These are phyloP conservation scores for Amanita subjunquillea DNA, from an alignment of 768 basidiomycete genomes.

Conservation along the genomic window DNA sequence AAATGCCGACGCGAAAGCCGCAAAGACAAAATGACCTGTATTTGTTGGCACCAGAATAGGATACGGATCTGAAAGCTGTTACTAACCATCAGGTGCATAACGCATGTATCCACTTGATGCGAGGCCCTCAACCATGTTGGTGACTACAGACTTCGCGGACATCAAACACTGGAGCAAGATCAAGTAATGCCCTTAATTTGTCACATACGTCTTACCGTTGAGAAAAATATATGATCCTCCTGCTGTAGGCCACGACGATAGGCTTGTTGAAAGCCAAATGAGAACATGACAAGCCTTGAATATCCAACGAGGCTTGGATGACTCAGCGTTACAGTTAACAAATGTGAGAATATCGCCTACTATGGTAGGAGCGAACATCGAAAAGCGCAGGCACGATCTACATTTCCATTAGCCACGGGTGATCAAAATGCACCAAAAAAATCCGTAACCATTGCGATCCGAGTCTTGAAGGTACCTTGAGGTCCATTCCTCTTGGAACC, in stretches of 20 bases:
- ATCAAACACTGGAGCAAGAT: conserved; percentile 46
- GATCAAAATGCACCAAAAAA: neutral
- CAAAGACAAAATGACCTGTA: conserved; percentile 66
- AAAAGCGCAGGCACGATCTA: conserved; percentile 51
- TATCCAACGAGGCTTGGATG: conserved; percentile 55
- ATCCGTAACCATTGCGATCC: conserved; percentile 39
- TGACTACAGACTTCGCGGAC: conserved; percentile 57
- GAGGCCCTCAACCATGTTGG: conserved; percentile 52
- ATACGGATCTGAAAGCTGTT: neutral
- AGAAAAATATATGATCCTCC: conserved; percentile 57
- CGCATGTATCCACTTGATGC: conserved; percentile 70
- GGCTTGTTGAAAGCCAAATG: conserved; percentile 80
- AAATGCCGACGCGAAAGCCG: conserved; percentile 76
- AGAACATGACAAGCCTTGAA: conserved; percentile 77
- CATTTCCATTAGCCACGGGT: neutral
- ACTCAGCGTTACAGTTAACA: neutral
- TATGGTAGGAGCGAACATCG: conserved; percentile 64
- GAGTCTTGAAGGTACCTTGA: conserved; percentile 48
- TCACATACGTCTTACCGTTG: conserved; percentile 28
- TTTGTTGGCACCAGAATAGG: neutral
- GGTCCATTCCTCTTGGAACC: conserved; percentile 61
- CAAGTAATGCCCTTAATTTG: neutral
- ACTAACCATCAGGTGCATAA: conserved; percentile 64
- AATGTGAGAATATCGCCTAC: conserved; percentile 29
- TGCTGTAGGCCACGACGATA: conserved; percentile 58